Base-by-base conservation (phyloP, 345 rosid genomes). In the Eutrema heterophyllum region DNA sequence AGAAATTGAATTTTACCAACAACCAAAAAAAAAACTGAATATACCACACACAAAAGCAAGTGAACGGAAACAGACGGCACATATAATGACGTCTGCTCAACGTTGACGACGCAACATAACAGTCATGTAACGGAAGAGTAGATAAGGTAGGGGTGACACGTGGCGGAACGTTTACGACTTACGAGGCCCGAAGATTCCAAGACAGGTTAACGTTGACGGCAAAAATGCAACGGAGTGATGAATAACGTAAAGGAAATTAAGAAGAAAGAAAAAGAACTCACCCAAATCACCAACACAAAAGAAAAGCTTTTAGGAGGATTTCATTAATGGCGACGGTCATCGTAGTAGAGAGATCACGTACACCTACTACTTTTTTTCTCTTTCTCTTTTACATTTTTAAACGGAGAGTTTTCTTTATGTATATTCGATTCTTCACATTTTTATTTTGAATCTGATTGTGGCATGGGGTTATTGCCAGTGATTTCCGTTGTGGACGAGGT, bases 401-500 rank as follows among this genome's bases (percentile, higher is more conserved):
- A 55, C 57, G 24, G 39, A 35, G 51, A 41, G 69, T 24, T 24
- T 51, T 66, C 9, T 46, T 60, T 52, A 57, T 53, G 26, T 44
- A 60, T 39, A 46, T 24, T 40, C 30, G 57, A 56, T 58, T 27
- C 44, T 58, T 51, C 80, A 65, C 45, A 39, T 38, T 29, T 53
- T 52, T 57, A 5, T 2, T 53, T 33, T 7, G 24, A 26, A 51
- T 24, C 11, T 30, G 54, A 68, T 41, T 9, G 4, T 13, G 36
- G 39, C 55, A 56, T 12, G 5, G 6, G 36, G 75, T 65, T 84
- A 87, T 89, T 87, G 96, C 96, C 92, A 87, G 81, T 89, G 81
- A 62, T 89, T 89, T 61, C 97, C 93, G 74, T 85, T 85, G 77
- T 84, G 96, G 63, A 86, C 77, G 27, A 89, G 88, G 84, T 84